Base-by-base conservation (phyloP, 495 filamentous ascomycete genomes). In the Lasiosphaeriaceae sp. region DNA sequence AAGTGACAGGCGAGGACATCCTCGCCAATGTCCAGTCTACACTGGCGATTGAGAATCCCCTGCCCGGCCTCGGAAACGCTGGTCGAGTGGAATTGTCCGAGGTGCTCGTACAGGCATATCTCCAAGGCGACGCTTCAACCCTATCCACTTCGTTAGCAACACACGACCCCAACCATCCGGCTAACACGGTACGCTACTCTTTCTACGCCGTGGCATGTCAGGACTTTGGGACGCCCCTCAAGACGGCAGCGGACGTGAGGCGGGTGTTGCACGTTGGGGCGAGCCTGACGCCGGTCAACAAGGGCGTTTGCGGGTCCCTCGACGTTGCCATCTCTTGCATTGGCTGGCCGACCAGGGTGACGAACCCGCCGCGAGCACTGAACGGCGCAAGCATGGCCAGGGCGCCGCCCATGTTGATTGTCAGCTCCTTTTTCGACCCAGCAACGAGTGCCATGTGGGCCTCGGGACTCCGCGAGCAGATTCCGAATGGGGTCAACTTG, bases 1-100 rank as follows among this genome's bases (percentile, higher is more conserved):
- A 48, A 24, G 46, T 48, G 46, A 48, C 12, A 24, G 46, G 46
- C 46, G 20, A 48, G 46, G 46, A 48, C 46, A 24, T 48, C 21
- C 22, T 48, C 46, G 3, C 3, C 6, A 48, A 48, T 24, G 11
- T 48, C 12, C 21, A 48, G 46, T n/a, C 46, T 1, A 7, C 21
- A n/a, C 6, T 48, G 2, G 46, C 23, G 19, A 24, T 9, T 23
- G 19, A 23, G 21, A 20, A 14, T 24, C 54, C 37, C 11, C 37
- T 41, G 4, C 37, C 37, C 37, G 37, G 4, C 6, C 37, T 41
- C 37, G 37, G 37, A 2, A 3, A 6, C 14, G 4, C 37, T 12
- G 37, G 37, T 12, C 37, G 37, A 16, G 37, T 41, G 5, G 6
- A 6, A 14, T 16, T 41, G 14, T 41, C 37, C 12, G 37, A 41